Conservation (phyloP, 2,329 filamentous ascomycete species). For the Cladosporium sp. region DNA sequence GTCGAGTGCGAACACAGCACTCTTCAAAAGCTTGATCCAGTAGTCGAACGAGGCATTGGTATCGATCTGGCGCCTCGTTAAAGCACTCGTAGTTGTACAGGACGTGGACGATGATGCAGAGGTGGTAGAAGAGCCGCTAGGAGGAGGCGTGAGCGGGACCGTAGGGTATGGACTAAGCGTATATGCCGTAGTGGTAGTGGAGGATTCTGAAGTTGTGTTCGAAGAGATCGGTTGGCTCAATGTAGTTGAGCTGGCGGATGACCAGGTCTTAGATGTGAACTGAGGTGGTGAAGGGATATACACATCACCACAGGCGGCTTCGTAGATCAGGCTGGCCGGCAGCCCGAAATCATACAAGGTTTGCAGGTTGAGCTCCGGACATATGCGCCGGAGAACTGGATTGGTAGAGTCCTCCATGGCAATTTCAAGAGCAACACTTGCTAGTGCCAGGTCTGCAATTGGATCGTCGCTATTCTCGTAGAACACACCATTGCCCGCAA, state of each 20-base stretch:
- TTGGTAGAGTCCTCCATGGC: not conserved
- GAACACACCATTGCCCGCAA: not conserved
- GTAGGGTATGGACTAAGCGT: no score
- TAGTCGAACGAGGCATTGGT: not conserved
- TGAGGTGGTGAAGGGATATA: not conserved
- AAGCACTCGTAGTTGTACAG: not conserved
- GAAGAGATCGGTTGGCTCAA: not conserved
- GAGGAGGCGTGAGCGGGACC: not conserved
- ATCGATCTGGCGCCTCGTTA: not conserved
- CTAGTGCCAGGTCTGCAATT: not conserved
- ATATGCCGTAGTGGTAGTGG: not conserved
- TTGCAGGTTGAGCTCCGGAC: not conserved
- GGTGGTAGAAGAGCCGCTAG: not conserved
- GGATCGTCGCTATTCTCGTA: not conserved
- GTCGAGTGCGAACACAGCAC: conserved; percentile 2
- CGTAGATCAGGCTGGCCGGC: not conserved
- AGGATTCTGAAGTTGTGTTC: not conserved
- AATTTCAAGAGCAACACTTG: not conserved
- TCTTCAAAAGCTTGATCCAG: not conserved
- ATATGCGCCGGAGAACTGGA: not conserved
- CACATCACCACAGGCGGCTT: not conserved
- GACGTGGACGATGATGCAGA: not conserved
- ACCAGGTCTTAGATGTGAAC: not conserved
- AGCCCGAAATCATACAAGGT: not conserved
- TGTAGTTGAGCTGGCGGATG: not conserved